These are phyloP conservation scores for Pseudoneurospora amorphoporcata DNA, from an alignment of 495 filamentous ascomycete species.

Conservation along the genomic window DNA sequence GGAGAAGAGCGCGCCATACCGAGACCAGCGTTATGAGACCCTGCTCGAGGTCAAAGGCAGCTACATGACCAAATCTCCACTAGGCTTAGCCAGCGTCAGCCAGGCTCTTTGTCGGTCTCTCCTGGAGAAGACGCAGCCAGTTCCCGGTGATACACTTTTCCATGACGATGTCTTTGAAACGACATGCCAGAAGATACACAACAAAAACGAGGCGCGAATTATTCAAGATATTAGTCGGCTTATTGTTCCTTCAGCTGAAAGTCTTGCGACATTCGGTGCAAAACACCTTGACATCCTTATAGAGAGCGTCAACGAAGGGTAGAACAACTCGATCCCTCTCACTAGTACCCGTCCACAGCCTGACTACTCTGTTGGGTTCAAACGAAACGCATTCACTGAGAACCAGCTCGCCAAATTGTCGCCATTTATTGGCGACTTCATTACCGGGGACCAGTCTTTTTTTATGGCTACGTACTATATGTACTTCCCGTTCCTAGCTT, in stretches of 20 bases:
- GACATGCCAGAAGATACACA: conserved; percentile 17
- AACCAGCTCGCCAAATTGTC: conserved; percentile 29
- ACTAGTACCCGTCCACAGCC: conserved; percentile 25
- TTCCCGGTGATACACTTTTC: conserved; percentile 26
- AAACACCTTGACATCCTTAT: conserved; percentile 22
- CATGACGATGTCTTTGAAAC: conserved; percentile 21
- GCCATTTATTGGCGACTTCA: conserved; percentile 20
- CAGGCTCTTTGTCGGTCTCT: conserved; percentile 17
- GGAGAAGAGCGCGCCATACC: conserved; percentile 32
- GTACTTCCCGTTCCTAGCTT: conserved; percentile 17
- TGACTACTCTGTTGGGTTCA: conserved; percentile 33
- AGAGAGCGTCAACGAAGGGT: conserved; percentile 34
- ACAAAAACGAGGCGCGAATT: conserved; percentile 28
- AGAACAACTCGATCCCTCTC: conserved; percentile 24
- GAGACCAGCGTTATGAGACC: conserved; percentile 19
- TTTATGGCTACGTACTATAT: conserved; percentile 23
- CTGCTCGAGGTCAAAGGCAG: conserved; percentile 27
- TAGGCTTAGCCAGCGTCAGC: conserved; percentile 19
- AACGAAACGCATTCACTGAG: conserved; percentile 26
- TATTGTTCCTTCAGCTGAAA: conserved; percentile 27
- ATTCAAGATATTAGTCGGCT: conserved; percentile 25
- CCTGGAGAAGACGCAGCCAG: conserved; percentile 14
- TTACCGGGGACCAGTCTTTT: not conserved
- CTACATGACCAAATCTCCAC: conserved; percentile 25
- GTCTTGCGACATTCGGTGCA: conserved; percentile 18